These are phyloP conservation scores for Dipodascus albidus DNA, from an alignment of 805 yeast species.

Conservation along the genomic window DNA sequence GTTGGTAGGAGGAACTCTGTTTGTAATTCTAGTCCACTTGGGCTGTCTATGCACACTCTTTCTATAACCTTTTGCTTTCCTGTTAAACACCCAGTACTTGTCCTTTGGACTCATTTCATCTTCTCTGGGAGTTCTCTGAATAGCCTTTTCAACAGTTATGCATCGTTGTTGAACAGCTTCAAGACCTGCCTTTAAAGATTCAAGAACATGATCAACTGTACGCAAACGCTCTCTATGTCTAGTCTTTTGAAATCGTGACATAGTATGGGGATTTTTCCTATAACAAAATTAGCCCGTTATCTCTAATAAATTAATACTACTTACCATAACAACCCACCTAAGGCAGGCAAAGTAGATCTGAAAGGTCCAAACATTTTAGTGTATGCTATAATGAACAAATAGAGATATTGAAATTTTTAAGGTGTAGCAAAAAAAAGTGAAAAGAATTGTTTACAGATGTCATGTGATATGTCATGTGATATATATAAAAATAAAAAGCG, in stretches of 20 bases:
- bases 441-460: too few relatives aligned
- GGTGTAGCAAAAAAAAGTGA: too few relatives aligned
- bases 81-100: slow-evolving; percentile 79
- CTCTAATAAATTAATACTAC: neutral
- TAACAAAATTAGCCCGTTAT: neutral
- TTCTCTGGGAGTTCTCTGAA: slow-evolving; percentile 59
- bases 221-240: slow-evolving; percentile 78
- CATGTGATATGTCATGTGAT: too few relatives aligned
- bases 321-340: slow-evolving; percentile 68
- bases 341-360: slow-evolving; percentile 40
- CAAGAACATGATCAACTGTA: slow-evolving; percentile 69
- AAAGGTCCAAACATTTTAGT: slow-evolving; percentile 59
- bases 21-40: slow-evolving; percentile 79
- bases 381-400: neutral
- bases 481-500: too few relatives aligned
- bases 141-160: slow-evolving; percentile 28
- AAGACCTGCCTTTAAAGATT: slow-evolving; percentile 44
- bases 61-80: slow-evolving; percentile 65
- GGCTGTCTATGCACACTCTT: slow-evolving; percentile 72
- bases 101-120: slow-evolving; percentile 68
- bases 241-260: slow-evolving; percentile 70
- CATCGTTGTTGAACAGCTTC: slow-evolving; percentile 25
- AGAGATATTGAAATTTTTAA: neutral
- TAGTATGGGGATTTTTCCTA: slow-evolving; percentile 65
- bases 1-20: slow-evolving; percentile 68